Evolutionary conservation across 345 rosid genomes (phyloP), one percentile per base, ranked within the genome.

Genomic region (Arabis alpina): DNA sequence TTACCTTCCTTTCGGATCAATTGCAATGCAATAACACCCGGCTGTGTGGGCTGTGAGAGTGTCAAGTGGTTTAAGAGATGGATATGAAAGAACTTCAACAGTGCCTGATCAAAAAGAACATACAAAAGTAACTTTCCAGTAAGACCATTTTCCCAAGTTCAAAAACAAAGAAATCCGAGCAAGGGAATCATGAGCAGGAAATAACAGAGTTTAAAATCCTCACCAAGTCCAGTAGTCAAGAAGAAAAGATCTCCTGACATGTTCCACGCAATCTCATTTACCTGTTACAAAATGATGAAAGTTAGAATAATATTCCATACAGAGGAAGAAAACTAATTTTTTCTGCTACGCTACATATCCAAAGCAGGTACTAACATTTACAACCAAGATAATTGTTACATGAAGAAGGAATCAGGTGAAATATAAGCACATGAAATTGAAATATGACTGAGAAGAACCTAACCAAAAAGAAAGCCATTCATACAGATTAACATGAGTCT

Each of bases 261-360:
- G 82, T 94, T 84, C 99, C 99, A 94, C 59, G 98, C 95, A 77
- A 94, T 94, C 80, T 94, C 99, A 80, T 94, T 94, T 24, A 94
- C 99, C 98, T 94, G 74, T 67, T 62, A 59, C 40, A 70, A 67
- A 53, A 58, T 59, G 27, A 39, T 8, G 6, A 42, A 65, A 55
- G 24, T 25, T 59, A 61, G 53, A 43, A 25, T 19, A 64, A 64
- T n/a, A 15, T 37, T 75, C 52, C 24, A 47, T 45, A 47, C 2
- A 41, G 13, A 13, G 37, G 8, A 12, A 60, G 30, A 52, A 25
- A 2, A 4, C n/a, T 0, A 19, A 6, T 8, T 34, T 10, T 11
- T 4, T 27, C 7, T 12, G 10, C 43, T 44, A 63, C 28, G 9
- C 50, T 40, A 57, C 53, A 66, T 40, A 25, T 19, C 14, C 2